Percentiles rank a stretch among this genome's conserved stretches.
These are phyloP conservation scores for Pseudocercospora cruenta DNA, from an alignment of 2,329 filamentous ascomycete genomes.

Conservation along the genomic window DNA sequence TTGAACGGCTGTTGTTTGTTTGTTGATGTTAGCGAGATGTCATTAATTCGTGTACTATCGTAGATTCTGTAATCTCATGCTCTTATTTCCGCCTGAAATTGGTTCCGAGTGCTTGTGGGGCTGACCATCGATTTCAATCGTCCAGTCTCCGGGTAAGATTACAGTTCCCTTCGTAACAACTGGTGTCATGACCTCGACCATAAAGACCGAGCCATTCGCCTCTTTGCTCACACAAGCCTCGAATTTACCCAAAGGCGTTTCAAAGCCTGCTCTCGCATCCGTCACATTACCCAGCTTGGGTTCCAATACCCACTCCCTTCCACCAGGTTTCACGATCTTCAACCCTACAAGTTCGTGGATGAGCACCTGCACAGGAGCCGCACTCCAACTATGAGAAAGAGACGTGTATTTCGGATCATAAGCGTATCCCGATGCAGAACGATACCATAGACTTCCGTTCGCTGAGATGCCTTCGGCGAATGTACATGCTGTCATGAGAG, in stretches of 20 bases:
- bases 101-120: background rate
- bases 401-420: background rate
- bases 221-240: background rate
- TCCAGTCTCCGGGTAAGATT: background rate
- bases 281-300: background rate
- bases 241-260: background rate
- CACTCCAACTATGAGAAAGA: background rate
- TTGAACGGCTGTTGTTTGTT: background rate
- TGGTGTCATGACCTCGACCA: background rate
- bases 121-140: background rate
- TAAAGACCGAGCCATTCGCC: background rate
- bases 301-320: background rate
- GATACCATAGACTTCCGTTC: background rate
- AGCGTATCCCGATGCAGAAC: background rate
- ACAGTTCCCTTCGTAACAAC: background rate
- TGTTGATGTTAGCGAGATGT: background rate
- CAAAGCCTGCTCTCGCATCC: background rate
- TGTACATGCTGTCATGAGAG: background rate
- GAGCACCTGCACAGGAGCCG: background rate
- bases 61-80: background rate
- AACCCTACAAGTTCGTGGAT: background rate
- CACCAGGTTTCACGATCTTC: background rate
- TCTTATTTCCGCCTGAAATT: background rate
- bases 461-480: background rate
- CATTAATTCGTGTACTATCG: background rate